These are phyloP conservation scores for Pezicula radicicola DNA, from an alignment of 2,329 filamentous ascomycete species.

Conservation along the genomic window DNA sequence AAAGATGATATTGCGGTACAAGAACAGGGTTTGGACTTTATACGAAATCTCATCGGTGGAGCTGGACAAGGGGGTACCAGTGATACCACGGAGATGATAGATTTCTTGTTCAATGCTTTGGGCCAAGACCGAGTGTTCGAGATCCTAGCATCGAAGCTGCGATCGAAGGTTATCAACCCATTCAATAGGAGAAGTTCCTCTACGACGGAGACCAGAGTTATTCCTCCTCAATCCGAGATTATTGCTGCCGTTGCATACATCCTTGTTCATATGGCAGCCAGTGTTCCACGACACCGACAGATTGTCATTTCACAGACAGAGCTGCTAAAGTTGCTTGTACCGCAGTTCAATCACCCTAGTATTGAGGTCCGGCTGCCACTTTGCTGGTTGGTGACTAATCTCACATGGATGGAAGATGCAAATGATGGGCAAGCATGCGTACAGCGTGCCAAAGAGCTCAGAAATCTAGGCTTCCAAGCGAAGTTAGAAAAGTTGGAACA, in stretches of 20 bases:
- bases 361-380: conserved; percentile 73
- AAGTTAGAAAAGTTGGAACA: conserved; percentile 61
- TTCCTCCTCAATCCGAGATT: conserved; percentile 64
- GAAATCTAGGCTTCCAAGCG: conserved; percentile 66
- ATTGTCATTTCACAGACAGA: conserved; percentile 73
- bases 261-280: conserved; percentile 84
- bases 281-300: conserved; percentile 73
- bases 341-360: conserved; percentile 71
- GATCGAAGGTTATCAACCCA: conserved; percentile 53
- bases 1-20: conserved; percentile 83
- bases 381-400: conserved; percentile 81
- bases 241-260: conserved; percentile 77
- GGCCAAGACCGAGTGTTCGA: conserved; percentile 77
- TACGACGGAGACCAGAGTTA: conserved; percentile 43
- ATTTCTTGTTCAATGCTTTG: conserved; percentile 73
- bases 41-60: conserved; percentile 81
- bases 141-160: conserved; percentile 76
- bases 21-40: conserved; percentile 84
- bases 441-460: conserved; percentile 66
- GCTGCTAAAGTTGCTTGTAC: conserved; percentile 69
- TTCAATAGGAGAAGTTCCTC: conserved; percentile 41
- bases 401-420: conserved; percentile 78
- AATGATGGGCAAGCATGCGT: conserved; percentile 62
- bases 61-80: conserved; percentile 45
- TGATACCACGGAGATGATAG: conserved; percentile 72